These are phyloP conservation scores for Haplographium delicatum DNA, from an alignment of 495 filamentous ascomycete species.

Conservation along the genomic window DNA sequence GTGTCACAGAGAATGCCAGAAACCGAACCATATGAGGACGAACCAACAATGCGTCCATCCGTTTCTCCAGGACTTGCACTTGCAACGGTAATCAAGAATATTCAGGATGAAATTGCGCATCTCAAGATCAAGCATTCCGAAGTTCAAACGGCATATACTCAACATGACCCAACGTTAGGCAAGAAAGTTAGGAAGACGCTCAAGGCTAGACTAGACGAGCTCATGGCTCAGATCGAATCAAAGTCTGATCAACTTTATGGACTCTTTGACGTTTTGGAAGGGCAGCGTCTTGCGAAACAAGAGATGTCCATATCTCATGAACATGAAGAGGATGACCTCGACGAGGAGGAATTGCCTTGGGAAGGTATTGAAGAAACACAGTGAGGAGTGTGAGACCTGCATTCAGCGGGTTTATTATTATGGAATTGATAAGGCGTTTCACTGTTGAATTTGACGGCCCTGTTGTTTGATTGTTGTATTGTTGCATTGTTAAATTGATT, in stretches of 20 bases:
- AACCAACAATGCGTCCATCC: conserved; percentile 72
- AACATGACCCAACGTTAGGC: conserved; percentile 61
- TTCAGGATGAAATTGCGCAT: conserved; percentile 80
- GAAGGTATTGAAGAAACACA: conserved; percentile 21
- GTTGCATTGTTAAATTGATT: too few species aligned
- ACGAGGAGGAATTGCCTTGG: conserved; percentile 13
- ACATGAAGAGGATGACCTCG: background rate
- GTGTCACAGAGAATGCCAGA: conserved; percentile 61
- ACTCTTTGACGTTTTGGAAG: conserved; percentile 86
- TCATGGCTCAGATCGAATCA: conserved; percentile 62
- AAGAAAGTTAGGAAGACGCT: conserved; percentile 64
- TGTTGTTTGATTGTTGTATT: too few species aligned
- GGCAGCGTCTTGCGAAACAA: conserved; percentile 60
- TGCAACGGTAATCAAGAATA: conserved; percentile 69
- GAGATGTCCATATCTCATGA: conserved; percentile 60
- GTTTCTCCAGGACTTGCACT: conserved; percentile 71
- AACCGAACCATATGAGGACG: conserved; percentile 50
- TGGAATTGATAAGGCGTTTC: too few species aligned
- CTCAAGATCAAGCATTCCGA: conserved; percentile 60
- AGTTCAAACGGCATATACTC: conserved; percentile 57
- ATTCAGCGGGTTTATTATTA: too few species aligned
- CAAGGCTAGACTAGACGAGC: conserved; percentile 55
- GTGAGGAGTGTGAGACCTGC: too few species aligned
- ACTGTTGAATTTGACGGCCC: too few species aligned
- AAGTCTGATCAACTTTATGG: conserved; percentile 87